These are phyloP conservation scores for Ampelocalamus luodianensis DNA, from an alignment of 176 grass and related monocot species.

Conservation along the genomic window DNA sequence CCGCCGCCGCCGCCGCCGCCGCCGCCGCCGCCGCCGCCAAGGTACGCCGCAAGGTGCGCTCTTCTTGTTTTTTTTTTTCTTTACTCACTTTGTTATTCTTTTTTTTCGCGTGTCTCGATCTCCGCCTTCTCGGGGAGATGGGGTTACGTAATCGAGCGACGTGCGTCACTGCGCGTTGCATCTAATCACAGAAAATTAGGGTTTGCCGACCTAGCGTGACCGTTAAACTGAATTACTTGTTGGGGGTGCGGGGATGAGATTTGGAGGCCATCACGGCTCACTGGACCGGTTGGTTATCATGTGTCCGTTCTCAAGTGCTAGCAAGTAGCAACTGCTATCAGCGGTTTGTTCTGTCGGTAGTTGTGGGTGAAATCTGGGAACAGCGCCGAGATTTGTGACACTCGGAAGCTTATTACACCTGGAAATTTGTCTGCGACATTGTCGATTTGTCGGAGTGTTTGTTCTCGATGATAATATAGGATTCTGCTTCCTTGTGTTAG, in stretches of 20 bases:
- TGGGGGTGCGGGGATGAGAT: background rate
- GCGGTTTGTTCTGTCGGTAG: background rate
- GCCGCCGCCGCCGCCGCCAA: background rate
- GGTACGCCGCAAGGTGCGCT: background rate
- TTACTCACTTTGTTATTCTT: background rate
- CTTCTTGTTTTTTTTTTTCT: background rate
- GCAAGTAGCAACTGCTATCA: background rate
- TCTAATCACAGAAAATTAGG: conserved; percentile 1
- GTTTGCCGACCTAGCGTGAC: background rate
- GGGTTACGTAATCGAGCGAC: background rate
- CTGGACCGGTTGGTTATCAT: background rate
- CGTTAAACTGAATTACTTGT: background rate
- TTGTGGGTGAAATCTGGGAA: background rate
- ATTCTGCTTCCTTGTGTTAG: background rate
- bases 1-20: background rate
- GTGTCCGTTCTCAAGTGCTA: background rate
- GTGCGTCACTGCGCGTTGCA: background rate
- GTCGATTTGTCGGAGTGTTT: background rate
- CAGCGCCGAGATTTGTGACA: background rate
- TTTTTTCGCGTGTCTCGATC: background rate
- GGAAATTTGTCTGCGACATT: background rate
- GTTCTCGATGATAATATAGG: background rate
- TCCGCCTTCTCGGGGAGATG: background rate
- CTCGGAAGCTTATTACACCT: background rate
- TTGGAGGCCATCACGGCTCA: background rate